phyloP scores from a whole-genome alignment of 2,329 filamentous ascomycete genomes.

The Dactylellina drechsleri region DNA sequence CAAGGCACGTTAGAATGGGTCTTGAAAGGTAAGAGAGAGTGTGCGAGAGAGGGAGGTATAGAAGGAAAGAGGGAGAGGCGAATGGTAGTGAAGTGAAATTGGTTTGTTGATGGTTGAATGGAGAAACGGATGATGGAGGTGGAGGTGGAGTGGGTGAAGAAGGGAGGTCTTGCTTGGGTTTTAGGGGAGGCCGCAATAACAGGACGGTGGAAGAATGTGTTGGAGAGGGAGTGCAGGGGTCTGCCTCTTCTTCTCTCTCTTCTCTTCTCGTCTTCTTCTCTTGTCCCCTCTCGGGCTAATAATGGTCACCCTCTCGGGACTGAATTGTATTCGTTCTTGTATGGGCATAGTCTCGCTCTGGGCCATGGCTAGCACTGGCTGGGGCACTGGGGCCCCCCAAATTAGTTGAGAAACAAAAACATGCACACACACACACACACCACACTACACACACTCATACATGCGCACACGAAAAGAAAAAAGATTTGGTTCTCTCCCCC shows the following conservation, averaged over 20 bases:
- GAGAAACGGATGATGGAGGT: constrained; percentile 23
- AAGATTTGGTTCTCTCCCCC: background rate
- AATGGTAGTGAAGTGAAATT: constrained; percentile 15
- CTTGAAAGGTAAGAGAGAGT: too few relatives aligned
- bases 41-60: constrained; percentile 16
- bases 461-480: constrained; percentile 1
- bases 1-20: constrained; percentile 7
- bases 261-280: too few relatives aligned
- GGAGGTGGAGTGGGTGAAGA: constrained; percentile 42
- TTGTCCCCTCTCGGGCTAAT: too few relatives aligned
- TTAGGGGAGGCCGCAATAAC: constrained; percentile 39
- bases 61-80: constrained; percentile 35
- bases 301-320: too few relatives aligned
- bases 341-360: too few relatives aligned
- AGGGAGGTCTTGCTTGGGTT: constrained; percentile 45
- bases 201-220: constrained; percentile 33
- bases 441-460: constrained; percentile 15
- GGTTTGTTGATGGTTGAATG: too few relatives aligned
- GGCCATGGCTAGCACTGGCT: too few relatives aligned
- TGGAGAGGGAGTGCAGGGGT: constrained; percentile 8
- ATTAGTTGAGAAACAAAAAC: constrained; percentile 2
- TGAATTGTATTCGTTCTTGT: too few relatives aligned
- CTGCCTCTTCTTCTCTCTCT: too few relatives aligned
- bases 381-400: background rate
- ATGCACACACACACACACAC: constrained; percentile 1